A percentile compares a stretch with the other conserved stretches of the same genome.
Conservation (phyloP, 2,329 filamentous ascomycete genomes). For the Fonsecaea pugnacius region DNA sequence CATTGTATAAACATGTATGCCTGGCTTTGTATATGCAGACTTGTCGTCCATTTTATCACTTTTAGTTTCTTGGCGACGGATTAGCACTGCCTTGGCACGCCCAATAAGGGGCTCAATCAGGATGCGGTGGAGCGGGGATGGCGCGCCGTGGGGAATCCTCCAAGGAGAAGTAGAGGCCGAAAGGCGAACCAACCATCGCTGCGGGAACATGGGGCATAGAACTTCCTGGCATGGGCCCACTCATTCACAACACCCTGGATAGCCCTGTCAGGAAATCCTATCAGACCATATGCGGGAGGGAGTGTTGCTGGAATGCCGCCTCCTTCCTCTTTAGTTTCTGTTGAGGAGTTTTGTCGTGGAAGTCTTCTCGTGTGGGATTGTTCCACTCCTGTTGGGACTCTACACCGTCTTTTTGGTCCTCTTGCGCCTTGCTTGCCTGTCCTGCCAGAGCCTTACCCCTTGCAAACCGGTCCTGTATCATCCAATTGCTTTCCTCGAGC, state of each 20-base stretch:
- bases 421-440: neutral
- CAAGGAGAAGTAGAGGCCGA: too few relatives aligned
- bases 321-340: too few relatives aligned
- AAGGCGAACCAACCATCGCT: too few relatives aligned
- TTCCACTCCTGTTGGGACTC: neutral
- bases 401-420: neutral
- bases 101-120: neutral
- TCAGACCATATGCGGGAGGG: neutral
- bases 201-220: neutral
- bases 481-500: neutral
- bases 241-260: neutral
- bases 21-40: constrained; percentile 16
- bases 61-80: constrained; percentile 3
- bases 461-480: neutral
- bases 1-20: constrained; percentile 24
- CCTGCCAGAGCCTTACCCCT: neutral
- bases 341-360: neutral
- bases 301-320: neutral
- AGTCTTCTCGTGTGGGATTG: neutral
- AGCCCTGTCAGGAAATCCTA: neutral
- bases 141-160: too few relatives aligned
- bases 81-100: neutral
- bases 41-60: constrained; percentile 31
- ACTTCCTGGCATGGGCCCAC: neutral
- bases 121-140: neutral